Percentiles rank a stretch among this genome's conserved stretches.
Conservation (phyloP, 139 green algal genomes). For the Closterium sp. region DNA sequence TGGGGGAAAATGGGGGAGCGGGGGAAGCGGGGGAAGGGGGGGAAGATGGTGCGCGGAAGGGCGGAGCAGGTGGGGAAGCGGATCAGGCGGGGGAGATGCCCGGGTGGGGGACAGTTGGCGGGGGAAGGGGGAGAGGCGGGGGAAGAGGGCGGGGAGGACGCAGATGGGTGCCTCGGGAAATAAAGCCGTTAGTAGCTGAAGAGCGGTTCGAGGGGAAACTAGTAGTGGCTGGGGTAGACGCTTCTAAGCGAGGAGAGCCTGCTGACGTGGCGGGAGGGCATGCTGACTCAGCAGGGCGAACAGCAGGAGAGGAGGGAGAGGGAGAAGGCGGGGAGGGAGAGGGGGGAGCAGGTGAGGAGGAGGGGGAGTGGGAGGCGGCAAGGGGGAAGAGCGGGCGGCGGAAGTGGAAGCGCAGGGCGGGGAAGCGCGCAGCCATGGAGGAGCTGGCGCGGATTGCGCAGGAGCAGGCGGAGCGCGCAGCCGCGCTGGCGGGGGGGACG, state of each 20-base stretch:
- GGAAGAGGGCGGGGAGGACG: constrained; percentile 3
- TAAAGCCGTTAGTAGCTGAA: not conserved
- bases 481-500: not conserved
- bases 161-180: not conserved
- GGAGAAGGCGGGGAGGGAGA: not conserved
- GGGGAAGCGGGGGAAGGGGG: not conserved
- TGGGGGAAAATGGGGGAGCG: not conserved
- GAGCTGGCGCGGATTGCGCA: not conserved
- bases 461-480: not conserved
- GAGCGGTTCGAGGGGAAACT: not conserved
- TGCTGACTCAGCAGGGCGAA: not conserved
- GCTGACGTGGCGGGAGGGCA: not conserved
- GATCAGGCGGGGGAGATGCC: not conserved
- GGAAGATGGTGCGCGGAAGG: not conserved
- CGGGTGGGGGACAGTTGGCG: not conserved
- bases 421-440: not conserved
- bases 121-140: not conserved
- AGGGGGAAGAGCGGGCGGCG: constrained; percentile 4
- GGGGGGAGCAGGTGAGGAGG: constrained; percentile 4
- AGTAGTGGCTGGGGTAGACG: constrained; percentile 5
- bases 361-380: constrained; percentile 14
- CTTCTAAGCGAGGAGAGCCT: not conserved
- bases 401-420: not conserved
- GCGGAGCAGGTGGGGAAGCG: not conserved
- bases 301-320: constrained; percentile 2